Conservation (phyloP, 208 protist species). For the Tetramitus jugosus region DNA sequence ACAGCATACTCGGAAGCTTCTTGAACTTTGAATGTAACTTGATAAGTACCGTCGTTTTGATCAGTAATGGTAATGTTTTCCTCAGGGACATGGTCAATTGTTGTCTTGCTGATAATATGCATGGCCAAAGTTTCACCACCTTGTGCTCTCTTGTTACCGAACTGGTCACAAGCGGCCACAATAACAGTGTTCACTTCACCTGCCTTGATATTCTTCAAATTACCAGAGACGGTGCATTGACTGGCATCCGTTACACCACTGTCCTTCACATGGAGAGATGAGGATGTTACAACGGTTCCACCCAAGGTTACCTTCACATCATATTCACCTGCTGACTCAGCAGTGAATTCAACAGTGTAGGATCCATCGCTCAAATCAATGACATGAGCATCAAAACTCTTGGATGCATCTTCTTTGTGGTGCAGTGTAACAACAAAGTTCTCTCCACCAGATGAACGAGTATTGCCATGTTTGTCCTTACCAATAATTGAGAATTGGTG, state of each 20-base stretch:
- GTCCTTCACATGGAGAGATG: background rate
- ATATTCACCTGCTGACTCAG: background rate
- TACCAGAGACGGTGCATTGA: background rate
- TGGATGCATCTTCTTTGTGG: background rate
- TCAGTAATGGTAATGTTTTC: background rate
- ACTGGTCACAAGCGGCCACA: constrained; percentile 1
- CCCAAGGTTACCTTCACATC: background rate
- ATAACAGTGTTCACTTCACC: background rate
- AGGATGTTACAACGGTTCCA: background rate
- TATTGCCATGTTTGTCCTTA: constrained; percentile 12
- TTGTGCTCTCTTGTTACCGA: background rate
- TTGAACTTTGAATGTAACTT: background rate
- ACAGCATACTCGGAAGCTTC: constrained; percentile 9
- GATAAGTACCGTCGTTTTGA: background rate
- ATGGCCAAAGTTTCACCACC: background rate
- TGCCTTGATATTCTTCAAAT: background rate
- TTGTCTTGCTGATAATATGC: background rate
- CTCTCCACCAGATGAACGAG: constrained; percentile 16
- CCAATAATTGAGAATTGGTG: background rate
- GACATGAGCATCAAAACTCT: background rate
- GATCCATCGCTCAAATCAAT: background rate
- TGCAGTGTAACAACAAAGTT: background rate
- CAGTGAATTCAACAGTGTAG: background rate
- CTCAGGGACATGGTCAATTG: background rate
- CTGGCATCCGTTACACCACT: background rate